Base-by-base conservation (phyloP, 768 basidiomycete genomes). In the Terana coerulea region DNA sequence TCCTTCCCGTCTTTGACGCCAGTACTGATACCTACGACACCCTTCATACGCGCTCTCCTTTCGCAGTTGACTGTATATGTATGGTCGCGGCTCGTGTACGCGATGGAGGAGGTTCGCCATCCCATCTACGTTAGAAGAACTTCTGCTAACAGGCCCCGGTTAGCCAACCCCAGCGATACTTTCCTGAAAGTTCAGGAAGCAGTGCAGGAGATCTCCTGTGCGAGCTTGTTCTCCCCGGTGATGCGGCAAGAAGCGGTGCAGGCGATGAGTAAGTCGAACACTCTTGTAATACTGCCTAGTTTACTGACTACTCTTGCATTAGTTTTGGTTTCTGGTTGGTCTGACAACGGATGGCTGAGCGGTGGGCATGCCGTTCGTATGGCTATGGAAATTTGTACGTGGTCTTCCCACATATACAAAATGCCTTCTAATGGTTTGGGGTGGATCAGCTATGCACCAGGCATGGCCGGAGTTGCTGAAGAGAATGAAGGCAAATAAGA, bases 361-460 rank as follows among this genome's bases (percentile, higher is more conserved):
- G 90, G 91, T 9, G 93, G 91, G 9, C 95, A 97, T 69, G 95
- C 95, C n/a, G 92, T 97, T 8, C 80, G 94, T 45, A 94, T 98
- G 91, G 94, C 91, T 34, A 84, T 97, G 76, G 95, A 98, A 64
- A 74, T 95, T 47, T 92, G 91, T 90, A 63, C 65, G 83, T 68
- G 1, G 22, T 30, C 11, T 8, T 44, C 21, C 15, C 26, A 12
- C 21, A 10, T 22, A 10, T 17, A 15, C 21, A 33, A n/a, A n/a
- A n/a, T n/a, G n/a, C n/a, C n/a, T n/a, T n/a, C n/a, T n/a, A n/a
- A 37, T 25, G 10, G 33, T n/a, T n/a, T n/a, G n/a, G n/a, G n/a
- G n/a, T n/a, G n/a, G n/a, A n/a, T n/a, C 61, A 91, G 89, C 89
- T 19, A 81, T 95, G 77, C 91, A 97, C 67, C 86, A 88, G 64